Percentiles rank a stretch among this genome's conserved stretches.
These are phyloP conservation scores for Citrus australasica DNA, from an alignment of 345 rosid species.

Conservation along the genomic window DNA sequence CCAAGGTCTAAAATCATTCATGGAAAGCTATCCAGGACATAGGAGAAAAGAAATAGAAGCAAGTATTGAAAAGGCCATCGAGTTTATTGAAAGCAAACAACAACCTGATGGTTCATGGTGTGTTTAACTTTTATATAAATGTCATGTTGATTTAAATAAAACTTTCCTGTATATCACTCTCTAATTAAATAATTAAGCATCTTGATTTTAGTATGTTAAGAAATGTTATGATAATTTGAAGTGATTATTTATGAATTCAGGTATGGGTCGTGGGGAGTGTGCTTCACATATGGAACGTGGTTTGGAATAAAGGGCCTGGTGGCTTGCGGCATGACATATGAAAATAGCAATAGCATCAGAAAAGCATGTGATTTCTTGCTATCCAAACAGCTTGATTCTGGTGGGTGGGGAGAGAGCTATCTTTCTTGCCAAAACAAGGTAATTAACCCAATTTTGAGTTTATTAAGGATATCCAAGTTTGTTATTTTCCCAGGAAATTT, in stretches of 20 bases:
- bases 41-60: constrained; percentile 34
- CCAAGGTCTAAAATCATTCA: constrained; percentile 48
- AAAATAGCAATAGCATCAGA: constrained; percentile 29
- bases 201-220: too few species aligned
- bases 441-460: too few species aligned
- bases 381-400: constrained; percentile 47
- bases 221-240: not conserved
- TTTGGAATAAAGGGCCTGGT: constrained; percentile 61
- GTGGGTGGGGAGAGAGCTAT: constrained; percentile 83
- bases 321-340: constrained; percentile 37
- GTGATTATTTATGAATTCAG: constrained; percentile 11
- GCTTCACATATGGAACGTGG: constrained; percentile 83
- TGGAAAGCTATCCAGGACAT: constrained; percentile 26
- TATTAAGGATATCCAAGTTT: not conserved
- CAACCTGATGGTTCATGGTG: constrained; percentile 71
- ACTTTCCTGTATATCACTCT: too few species aligned
- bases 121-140: not conserved
- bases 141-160: too few species aligned
- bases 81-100: constrained; percentile 50
- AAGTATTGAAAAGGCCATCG: constrained; percentile 40
- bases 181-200: too few species aligned
- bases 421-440: constrained; percentile 62
- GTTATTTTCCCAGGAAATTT: not conserved
- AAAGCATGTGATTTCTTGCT: constrained; percentile 58
- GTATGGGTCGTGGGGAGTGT: constrained; percentile 85